Evolutionary conservation across 2,329 filamentous ascomycete species (phyloP).

Genomic region (Pezizomycotina sp.): DNA sequence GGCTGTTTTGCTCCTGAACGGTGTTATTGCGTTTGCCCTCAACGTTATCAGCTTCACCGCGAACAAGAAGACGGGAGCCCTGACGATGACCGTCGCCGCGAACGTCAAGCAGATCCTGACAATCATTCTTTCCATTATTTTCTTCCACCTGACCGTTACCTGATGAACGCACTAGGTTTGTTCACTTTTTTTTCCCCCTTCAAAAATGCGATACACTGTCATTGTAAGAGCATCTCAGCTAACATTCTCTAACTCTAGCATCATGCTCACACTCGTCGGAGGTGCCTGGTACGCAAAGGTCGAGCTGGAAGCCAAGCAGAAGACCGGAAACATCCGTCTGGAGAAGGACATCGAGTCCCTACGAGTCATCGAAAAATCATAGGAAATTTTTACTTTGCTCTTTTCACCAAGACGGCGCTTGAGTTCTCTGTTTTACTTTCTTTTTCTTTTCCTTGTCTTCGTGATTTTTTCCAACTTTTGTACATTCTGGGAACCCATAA

Average conservation of each 20-base stretch:
- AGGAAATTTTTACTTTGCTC: too few relatives aligned
- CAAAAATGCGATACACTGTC: too few relatives aligned
- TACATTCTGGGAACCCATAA: too few relatives aligned
- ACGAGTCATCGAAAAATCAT: too few relatives aligned
- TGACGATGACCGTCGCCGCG: conserved; percentile 44
- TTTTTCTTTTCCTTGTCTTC: too few relatives aligned
- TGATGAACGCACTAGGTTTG: conserved; percentile 41
- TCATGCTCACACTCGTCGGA: conserved; percentile 36
- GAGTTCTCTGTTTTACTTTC: too few relatives aligned
- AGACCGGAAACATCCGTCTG: conserved; percentile 9
- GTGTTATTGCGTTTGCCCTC: conserved; percentile 39
- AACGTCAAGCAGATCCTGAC: conserved; percentile 44
- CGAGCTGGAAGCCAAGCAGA: conserved; percentile 30
- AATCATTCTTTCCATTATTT: conserved; percentile 38
- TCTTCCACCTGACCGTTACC: conserved; percentile 38
- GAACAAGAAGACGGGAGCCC: conserved; percentile 41
- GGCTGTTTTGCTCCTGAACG: conserved; percentile 36
- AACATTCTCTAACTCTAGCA: too few relatives aligned
- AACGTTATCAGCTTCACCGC: conserved; percentile 43
- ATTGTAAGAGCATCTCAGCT: too few relatives aligned
- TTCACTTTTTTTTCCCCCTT: too few relatives aligned
- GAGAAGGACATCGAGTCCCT: too few relatives aligned
- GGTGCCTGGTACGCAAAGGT: conserved; percentile 43
- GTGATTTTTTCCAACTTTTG: too few relatives aligned
- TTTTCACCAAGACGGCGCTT: too few relatives aligned